Base-by-base conservation (phyloP, 1,139 yeast genomes). In the Diutina siamensis region DNA sequence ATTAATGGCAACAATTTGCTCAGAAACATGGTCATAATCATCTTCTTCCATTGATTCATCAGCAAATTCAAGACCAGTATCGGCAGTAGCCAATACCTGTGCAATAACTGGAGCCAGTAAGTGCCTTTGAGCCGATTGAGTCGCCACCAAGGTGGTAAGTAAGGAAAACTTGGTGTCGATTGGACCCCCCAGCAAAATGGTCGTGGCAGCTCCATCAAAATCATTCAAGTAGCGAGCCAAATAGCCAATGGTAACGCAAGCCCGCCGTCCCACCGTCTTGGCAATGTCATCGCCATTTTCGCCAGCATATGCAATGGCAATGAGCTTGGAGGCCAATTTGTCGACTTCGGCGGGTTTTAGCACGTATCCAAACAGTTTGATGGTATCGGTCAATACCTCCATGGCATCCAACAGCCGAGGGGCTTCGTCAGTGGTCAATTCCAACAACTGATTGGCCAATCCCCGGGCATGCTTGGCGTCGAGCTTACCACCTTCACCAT, bases 311-410 rank as follows among this genome's bases (percentile, higher is more conserved):
- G 40, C 40, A n/a, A 35, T 35, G 12, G 19, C 28, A n/a, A 35
- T 35, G 10, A 35, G 28, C 3, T 3, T n/a, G 7, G n/a, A 15
- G 1, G 20, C 18, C 2, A 35, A n/a, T 1, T n/a, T 15, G 18
- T 22, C 53, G 12, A 74, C 55, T 49, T 80, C 83, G 0, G 61
- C 55, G 1, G 57, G 51, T 0, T 66, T 55, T 44, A 85, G 65
- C 10, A 66, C 68, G 27, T 63, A 57, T 1, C 88, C 87, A 49
- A 79, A 65, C 47, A 72, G 68, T 48, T 71, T 71, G 44, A 81
- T 62, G 38, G 83, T 56, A 53, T 82, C 88, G 27, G 73, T 68
- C 45, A 83, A 61, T 5, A 82, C 71, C 55, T 84, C 94, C 53
- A 83, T 71, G 35, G 74, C 66, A 52, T 83, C 92, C 41, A 81